Evolutionary conservation across 2,329 filamentous ascomycete genomes (phyloP).

Genomic region (Mariannaea sp.): DNA sequence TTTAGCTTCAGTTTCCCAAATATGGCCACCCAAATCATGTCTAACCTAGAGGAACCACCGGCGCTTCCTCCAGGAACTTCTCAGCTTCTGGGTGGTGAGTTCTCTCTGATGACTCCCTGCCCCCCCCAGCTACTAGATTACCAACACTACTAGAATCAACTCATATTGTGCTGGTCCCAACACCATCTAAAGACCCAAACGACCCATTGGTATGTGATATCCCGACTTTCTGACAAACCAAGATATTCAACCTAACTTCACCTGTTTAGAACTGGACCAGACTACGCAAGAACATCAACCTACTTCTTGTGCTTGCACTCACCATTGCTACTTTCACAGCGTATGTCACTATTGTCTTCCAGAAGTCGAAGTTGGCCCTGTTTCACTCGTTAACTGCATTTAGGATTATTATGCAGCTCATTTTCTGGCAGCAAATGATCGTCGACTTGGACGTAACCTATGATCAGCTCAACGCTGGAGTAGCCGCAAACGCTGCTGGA

Average conservation of each 20-base stretch:
- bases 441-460: slow-evolving; percentile 34
- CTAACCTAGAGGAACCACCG: too few species aligned
- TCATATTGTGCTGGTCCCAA: neutral
- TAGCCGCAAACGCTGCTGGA: slow-evolving; percentile 36
- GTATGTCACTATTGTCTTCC: too few species aligned
- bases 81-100: too few species aligned
- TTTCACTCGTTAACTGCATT: too few species aligned
- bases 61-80: too few species aligned
- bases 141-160: too few species aligned
- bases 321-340: slow-evolving; percentile 34
- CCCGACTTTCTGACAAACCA: neutral
- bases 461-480: slow-evolving; percentile 31
- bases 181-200: neutral
- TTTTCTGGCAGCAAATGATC: slow-evolving; percentile 40
- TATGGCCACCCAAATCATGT: too few species aligned
- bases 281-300: slow-evolving; percentile 33
- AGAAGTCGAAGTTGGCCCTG: too few species aligned
- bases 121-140: too few species aligned
- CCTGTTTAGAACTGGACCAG: neutral
- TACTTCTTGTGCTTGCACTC: slow-evolving; percentile 27
- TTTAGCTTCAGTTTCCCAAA: neutral
- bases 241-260: neutral
- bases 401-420: slow-evolving; percentile 20
- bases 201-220: neutral
- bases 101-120: too few species aligned